Base-by-base conservation (phyloP, 805 yeast genomes). In the Tetrapisispora phaffii region DNA sequence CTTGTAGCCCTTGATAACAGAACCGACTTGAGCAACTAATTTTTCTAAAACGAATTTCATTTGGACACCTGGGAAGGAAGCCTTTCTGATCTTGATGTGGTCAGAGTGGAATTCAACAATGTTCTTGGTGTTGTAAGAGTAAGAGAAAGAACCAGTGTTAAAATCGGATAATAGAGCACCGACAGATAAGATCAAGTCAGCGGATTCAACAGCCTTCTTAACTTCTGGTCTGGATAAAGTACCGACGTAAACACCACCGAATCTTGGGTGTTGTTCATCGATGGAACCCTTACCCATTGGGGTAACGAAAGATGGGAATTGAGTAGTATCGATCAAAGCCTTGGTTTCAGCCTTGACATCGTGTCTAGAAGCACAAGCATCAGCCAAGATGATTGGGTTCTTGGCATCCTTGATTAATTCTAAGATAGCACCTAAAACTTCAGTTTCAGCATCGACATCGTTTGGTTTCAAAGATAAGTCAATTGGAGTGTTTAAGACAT, bases 251-350 rank as follows among this genome's bases (percentile, higher is more conserved):
- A 82, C 86, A 67, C 95, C 95, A 54, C 86, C 87, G 66, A 77
- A 85, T 66, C 85, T 71, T 50, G 79, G 76, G 63, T 79, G 74
- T 49, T 72, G 72, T 68, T 85, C 95, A 65, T 82, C 79, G 54
- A 85, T 77, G 23, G 78, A 71, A 48, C 87, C 82, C 67, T 85
- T 85, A 67, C 95, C 95, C 93, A 85, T 84, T 56, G 95, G 95
- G 44, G 95, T 86, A 46, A 82, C 82, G 66, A 77, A 85, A 41
- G 82, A 81, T 39, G 93, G 90, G 79, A 79, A 85, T 63, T 82
- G 78, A 41, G 94, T 83, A 47, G 69, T 62, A 46, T 76, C 75
- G 41, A 82, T 80, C 60, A 85, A 73, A 54, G 72, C 66, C 50
- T 67, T 70, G 48, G 84, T 81, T 65, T 80, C 85, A n/a, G 65